Evolutionary conservation across 2,329 filamentous ascomycete genomes (phyloP).

Genomic region (Endothia cerciana): DNA sequence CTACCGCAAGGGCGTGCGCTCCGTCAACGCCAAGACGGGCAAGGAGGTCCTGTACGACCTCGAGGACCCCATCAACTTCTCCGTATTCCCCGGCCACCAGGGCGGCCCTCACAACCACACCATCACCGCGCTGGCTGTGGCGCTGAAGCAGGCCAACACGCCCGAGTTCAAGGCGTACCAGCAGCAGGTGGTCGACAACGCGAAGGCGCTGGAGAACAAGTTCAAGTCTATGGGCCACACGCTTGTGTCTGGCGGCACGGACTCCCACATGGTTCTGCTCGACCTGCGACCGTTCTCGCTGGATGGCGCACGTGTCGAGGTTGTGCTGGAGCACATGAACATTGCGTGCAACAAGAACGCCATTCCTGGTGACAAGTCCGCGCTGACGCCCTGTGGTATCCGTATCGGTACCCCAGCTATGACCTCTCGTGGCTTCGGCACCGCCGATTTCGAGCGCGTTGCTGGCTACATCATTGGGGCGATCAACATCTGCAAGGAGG

Average conservation of each 20-base stretch:
- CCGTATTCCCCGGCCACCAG: constrained; percentile 98
- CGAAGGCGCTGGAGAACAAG: constrained; percentile 84
- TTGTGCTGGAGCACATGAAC: constrained; percentile 95
- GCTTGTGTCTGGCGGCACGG: constrained; percentile 92
- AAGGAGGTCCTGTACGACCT: constrained; percentile 91
- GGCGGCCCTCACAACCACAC: constrained; percentile 99
- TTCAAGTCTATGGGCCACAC: constrained; percentile 90
- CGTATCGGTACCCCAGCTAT: constrained; percentile 97
- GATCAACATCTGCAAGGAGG: constrained; percentile 87
- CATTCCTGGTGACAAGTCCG: constrained; percentile 96
- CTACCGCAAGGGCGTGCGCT: constrained; percentile 95
- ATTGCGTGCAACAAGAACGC: constrained; percentile 99
- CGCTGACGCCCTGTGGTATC: constrained; percentile 90
- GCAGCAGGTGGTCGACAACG: constrained; percentile 88
- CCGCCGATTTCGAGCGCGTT: constrained; percentile 89
- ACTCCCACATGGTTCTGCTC: constrained; percentile 96
- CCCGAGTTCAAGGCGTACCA: constrained; percentile 95
- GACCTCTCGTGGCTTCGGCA: constrained; percentile 92
- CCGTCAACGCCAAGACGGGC: constrained; percentile 85
- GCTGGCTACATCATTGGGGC: constrained; percentile 85
- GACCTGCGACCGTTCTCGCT: constrained; percentile 87
- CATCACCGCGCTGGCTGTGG: constrained; percentile 94
- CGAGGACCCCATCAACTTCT: constrained; percentile 96
- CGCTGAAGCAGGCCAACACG: constrained; percentile 88
- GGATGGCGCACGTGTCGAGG: constrained; percentile 94